A percentile compares a stretch with the other conserved stretches of the same genome.
Conservation (phyloP, 805 yeast genomes). For the Vanderwaltozyma tropicalis region DNA sequence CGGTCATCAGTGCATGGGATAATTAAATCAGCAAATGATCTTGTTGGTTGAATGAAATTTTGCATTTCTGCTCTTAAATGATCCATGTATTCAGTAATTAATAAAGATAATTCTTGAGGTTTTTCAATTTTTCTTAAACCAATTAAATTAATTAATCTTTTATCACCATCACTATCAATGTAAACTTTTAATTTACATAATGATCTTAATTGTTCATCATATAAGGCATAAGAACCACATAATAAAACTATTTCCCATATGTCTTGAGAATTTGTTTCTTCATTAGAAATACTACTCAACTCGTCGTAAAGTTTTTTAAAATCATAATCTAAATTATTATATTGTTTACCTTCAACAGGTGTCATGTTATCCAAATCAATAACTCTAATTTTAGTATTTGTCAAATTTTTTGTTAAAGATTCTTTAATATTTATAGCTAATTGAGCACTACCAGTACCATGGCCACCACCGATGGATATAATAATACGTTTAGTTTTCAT, state of each 20-base stretch:
- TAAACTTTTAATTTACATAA: slow-evolving; percentile 59
- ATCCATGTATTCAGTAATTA: slow-evolving; percentile 23
- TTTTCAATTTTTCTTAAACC: slow-evolving; percentile 10
- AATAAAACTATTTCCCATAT: slow-evolving; percentile 36
- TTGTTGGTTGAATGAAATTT: slow-evolving; percentile 24
- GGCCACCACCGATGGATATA: slow-evolving; percentile 26
- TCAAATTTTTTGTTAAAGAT: slow-evolving; percentile 19
- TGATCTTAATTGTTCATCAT: slow-evolving; percentile 44
- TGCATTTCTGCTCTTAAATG: slow-evolving; percentile 24
- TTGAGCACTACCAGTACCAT: slow-evolving; percentile 24
- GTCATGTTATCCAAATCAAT: slow-evolving; percentile 35
- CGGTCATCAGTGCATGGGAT: slow-evolving; percentile 23
- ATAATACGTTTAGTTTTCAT: slow-evolving; percentile 1
- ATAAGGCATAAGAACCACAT: slow-evolving; percentile 74
- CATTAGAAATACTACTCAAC: slow-evolving; percentile 5
- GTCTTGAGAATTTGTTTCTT: slow-evolving; percentile 9
- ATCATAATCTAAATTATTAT: slow-evolving; percentile 25
- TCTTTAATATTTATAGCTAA: slow-evolving; percentile 30
- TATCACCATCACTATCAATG: slow-evolving; percentile 78
- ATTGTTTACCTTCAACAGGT: slow-evolving; percentile 10
- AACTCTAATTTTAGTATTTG: slow-evolving; percentile 19
- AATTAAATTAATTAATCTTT: slow-evolving; percentile 73
- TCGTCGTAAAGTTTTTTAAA: slow-evolving; percentile 21
- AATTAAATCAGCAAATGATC: slow-evolving; percentile 23
- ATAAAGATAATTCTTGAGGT: slow-evolving; percentile 11